phyloP scores from a whole-genome alignment of 2,329 filamentous ascomycete genomes.

The Apiospora marii region DNA sequence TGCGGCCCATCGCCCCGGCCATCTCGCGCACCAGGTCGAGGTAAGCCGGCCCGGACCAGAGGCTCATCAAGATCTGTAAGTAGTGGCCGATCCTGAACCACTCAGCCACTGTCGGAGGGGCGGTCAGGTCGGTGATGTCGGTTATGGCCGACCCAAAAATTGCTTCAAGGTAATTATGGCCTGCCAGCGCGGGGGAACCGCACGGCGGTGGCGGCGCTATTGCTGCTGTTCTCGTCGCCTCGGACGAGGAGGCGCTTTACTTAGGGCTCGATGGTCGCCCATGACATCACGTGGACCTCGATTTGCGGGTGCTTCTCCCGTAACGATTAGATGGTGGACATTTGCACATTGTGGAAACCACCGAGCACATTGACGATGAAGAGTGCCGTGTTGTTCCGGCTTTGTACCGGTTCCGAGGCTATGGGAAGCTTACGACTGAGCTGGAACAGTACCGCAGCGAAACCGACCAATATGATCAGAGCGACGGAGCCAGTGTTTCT shows the following conservation, averaged over 20 bases:
- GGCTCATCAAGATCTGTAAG: neutral
- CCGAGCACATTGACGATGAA: neutral
- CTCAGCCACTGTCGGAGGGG: neutral
- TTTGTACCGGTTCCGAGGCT: neutral
- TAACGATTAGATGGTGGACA: neutral
- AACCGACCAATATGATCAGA: neutral
- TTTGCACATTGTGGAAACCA: neutral
- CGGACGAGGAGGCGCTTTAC: neutral
- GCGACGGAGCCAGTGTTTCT: neutral
- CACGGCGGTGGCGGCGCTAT: neutral
- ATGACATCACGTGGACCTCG: constrained; percentile 1
- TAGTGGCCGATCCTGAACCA: neutral
- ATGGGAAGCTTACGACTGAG: neutral
- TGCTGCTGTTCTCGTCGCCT: neutral
- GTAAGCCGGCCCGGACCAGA: neutral
- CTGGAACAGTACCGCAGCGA: neutral
- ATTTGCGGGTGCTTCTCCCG: neutral
- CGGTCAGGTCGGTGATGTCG: neutral
- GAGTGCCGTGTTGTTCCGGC: neutral
- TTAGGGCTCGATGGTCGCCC: neutral
- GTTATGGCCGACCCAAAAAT: neutral
- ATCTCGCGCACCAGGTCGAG: neutral
- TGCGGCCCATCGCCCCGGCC: neutral
- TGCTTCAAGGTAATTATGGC: neutral
- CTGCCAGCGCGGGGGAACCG: neutral